These are phyloP conservation scores for Mycosphaerella arachidis DNA, from an alignment of 2,329 filamentous ascomycete species.

Conservation along the genomic window DNA sequence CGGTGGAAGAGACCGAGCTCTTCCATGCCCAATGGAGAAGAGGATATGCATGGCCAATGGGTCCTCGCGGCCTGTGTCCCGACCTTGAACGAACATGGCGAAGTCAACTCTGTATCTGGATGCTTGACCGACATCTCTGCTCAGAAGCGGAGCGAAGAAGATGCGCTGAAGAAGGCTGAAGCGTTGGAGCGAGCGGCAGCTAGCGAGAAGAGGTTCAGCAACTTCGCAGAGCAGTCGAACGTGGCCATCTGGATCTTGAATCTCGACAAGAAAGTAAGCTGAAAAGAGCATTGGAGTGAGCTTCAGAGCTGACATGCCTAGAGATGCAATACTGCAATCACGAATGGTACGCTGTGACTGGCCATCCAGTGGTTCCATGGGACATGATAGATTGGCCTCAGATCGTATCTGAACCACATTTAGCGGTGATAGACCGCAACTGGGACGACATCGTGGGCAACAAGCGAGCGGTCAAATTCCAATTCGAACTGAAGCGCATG, in stretches of 20 bases:
- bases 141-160: conserved; percentile 27
- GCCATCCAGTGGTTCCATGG: conserved; percentile 36
- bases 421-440: conserved; percentile 3
- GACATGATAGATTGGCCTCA: conserved; percentile 43
- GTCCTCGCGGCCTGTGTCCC: conserved; percentile 22
- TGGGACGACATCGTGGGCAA: conserved; percentile 8
- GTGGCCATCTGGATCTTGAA: conserved; percentile 31
- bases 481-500: conserved; percentile 35
- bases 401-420: conserved; percentile 4
- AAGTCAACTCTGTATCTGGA: conserved; percentile 19
- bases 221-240: conserved; percentile 32
- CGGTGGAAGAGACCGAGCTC: conserved; percentile 11
- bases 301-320: conserved; percentile 2
- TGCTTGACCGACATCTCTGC: conserved; percentile 26
- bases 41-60: conserved; percentile 20
- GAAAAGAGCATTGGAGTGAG: not conserved
- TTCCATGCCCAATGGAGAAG: conserved; percentile 4
- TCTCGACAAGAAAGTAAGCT: conserved; percentile 4
- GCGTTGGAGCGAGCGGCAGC: conserved; percentile 37
- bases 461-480: conserved; percentile 38
- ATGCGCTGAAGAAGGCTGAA: conserved; percentile 39
- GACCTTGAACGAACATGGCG: conserved; percentile 13
- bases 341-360: conserved; percentile 47
- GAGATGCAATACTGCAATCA: conserved; percentile 43
- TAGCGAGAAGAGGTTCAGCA: conserved; percentile 32